Conservation (phyloP, 805 yeast genomes). For the Ogataea pini region DNA sequence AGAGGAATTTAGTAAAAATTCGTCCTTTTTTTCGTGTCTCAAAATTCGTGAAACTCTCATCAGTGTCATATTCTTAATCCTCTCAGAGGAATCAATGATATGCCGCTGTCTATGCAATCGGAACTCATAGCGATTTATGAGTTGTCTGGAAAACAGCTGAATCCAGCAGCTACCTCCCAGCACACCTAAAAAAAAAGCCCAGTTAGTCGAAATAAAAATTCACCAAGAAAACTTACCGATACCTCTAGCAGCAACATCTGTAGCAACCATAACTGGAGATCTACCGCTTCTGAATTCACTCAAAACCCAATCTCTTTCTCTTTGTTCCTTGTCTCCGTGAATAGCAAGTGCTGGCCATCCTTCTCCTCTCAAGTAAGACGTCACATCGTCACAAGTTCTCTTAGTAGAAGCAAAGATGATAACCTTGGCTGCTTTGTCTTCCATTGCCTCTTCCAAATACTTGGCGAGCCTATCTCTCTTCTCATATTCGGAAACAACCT, state of each 20-base stretch:
- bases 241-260: constrained; percentile 99
- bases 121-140: constrained; percentile 9
- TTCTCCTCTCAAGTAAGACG: constrained; percentile 86
- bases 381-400: constrained; percentile 95
- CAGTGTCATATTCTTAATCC: constrained; percentile 4
- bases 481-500: constrained; percentile 87
- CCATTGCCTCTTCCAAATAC: constrained; percentile 80
- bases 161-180: constrained; percentile 1
- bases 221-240: constrained; percentile 85
- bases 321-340: constrained; percentile 97
- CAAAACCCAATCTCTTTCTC: constrained; percentile 98
- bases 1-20: constrained; percentile 7
- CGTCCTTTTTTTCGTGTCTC: constrained; percentile 7
- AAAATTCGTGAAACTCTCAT: constrained; percentile 6
- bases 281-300: constrained; percentile 89
- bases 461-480: constrained; percentile 88
- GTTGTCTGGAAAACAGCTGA: neutral
- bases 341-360: constrained; percentile 99
- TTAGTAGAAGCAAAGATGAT: constrained; percentile 94
- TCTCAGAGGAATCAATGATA: neutral
- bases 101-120: constrained; percentile 4
- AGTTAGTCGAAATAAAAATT: neutral
- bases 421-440: constrained; percentile 69
- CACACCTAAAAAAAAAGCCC: neutral
- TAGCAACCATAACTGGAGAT: constrained; percentile 97